A percentile compares a stretch with the other conserved stretches of the same genome.
phyloP scores from a whole-genome alignment of 345 rosid species.

The Syzygium aqueum region DNA sequence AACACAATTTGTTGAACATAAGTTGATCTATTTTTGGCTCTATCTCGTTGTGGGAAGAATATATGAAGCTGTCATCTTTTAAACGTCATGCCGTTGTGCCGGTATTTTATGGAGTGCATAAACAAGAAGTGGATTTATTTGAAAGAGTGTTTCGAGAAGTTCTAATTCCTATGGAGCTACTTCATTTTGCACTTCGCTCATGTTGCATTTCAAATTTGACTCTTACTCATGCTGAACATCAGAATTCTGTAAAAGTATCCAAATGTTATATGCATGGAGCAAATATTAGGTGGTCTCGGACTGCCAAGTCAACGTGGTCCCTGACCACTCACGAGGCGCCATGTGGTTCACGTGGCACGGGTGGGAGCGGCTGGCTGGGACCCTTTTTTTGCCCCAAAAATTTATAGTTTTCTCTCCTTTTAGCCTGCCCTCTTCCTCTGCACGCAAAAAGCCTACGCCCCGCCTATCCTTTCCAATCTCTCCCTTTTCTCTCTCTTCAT shows the following conservation, averaged over 20 bases:
- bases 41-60: background rate
- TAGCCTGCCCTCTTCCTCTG: too few relatives aligned
- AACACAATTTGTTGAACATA: background rate
- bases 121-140: background rate
- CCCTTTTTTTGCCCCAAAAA: too few relatives aligned
- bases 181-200: background rate
- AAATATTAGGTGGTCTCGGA: too few relatives aligned
- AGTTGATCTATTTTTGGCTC: background rate
- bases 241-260: background rate
- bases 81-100: background rate
- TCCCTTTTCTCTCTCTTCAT: too few relatives aligned
- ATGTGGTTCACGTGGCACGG: too few relatives aligned
- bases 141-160: background rate
- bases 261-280: background rate
- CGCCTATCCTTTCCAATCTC: too few relatives aligned
- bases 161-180: background rate
- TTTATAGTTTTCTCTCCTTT: too few relatives aligned
- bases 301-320: too few relatives aligned
- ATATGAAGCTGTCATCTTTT: background rate
- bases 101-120: too few relatives aligned
- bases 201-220: background rate
- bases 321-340: too few relatives aligned
- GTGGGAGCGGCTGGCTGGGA: too few relatives aligned
- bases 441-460: too few relatives aligned
- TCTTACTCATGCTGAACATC: background rate